Evolutionary conservation across 1,139 yeast species (phyloP), one percentile per base, ranked within the genome.

Genomic region (Suhomyces guaymorum): DNA sequence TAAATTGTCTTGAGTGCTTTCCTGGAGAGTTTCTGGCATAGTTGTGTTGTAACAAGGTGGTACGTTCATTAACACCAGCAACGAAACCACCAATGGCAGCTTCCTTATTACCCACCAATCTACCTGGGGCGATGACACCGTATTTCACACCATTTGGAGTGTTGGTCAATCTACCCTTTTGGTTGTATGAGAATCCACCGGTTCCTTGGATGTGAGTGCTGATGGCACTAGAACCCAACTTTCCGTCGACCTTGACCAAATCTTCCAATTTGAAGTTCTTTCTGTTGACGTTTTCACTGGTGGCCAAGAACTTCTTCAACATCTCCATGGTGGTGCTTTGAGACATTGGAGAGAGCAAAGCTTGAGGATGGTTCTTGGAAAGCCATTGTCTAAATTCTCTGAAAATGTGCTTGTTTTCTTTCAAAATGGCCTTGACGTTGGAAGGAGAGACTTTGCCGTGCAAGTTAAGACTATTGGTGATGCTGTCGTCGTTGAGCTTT

Each of bases 31-130:
- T 67, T 42, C 56, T 63, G 33, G 70, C 55, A 49, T 59, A 70
- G 50, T 70, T 70, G 38, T 57, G 54, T 46, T 68, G 75, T 46
- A 69, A 66, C 24, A 61, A 51, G 19, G 61, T 58, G 18, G 66
- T 57, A 39, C 70, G 59, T 36, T 68, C 74, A 42, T 59, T 61
- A 11, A 54, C 65, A 47, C 54, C 52, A 9, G 72, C 80, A 27
- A 82, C 70, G 47, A 85, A 83, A n/a, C 95, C 95, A 51, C 85
- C 94, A 46, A 83, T 69, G 7, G 87, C 90, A 18, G 80, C 82
- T 33, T 70, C 72, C 40, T 73, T 66, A 30, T 65, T 61, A 32
- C 67, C 72, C 25, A 83, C 65, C 28, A 77, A 63, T 66, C 96
- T 80, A 42, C 94, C 96, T 11, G 85, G 84, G 10, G 79, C 81